A percentile compares a stretch with the other conserved stretches of the same genome.
These are phyloP conservation scores for Eutrema yunnanense DNA, from an alignment of 345 rosid genomes.

Conservation along the genomic window DNA sequence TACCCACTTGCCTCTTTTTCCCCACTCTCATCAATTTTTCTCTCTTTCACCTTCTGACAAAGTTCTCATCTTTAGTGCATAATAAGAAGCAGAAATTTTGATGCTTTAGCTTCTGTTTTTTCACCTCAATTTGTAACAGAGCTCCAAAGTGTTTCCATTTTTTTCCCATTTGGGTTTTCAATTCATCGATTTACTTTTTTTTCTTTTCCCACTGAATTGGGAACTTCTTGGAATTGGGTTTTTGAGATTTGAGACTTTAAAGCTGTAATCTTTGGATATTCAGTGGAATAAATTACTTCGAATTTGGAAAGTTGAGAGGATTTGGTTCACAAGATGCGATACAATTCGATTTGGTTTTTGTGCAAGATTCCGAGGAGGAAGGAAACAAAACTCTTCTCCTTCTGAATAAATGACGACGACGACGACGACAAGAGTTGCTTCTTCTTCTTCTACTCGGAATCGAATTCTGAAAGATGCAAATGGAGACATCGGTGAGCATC, in stretches of 20 bases:
- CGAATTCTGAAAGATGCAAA: conserved; percentile 89
- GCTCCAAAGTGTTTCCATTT: conserved; percentile 18
- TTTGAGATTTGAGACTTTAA: conserved; percentile 1
- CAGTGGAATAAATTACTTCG: not conserved
- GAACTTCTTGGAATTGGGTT: not conserved
- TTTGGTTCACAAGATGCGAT: conserved; percentile 34
- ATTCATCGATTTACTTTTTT: not conserved
- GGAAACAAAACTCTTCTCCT: conserved; percentile 23
- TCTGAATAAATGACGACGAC: conserved; percentile 52
- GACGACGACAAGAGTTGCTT: conserved; percentile 49
- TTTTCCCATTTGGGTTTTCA: not conserved
- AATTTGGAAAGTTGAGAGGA: not conserved
- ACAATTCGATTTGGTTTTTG: conserved; percentile 31
- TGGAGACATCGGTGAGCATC: conserved; percentile 91
- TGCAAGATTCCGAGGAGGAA: conserved; percentile 26
- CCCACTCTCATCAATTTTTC: not conserved
- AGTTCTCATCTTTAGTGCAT: conserved; percentile 11
- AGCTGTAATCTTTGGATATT: conserved; percentile 1
- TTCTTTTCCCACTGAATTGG: not conserved
- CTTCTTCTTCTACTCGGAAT: conserved; percentile 35
- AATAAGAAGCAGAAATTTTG: conserved; percentile 7
- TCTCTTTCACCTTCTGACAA: not conserved
- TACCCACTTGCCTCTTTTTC: conserved; percentile 19
- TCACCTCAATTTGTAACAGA: not conserved
- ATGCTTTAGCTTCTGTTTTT: conserved; percentile 4